A percentile compares a stretch with the other conserved stretches of the same genome.
Evolutionary conservation across 805 yeast species (phyloP).

Genomic region (Wickerhamomyces queroliae): DNA sequence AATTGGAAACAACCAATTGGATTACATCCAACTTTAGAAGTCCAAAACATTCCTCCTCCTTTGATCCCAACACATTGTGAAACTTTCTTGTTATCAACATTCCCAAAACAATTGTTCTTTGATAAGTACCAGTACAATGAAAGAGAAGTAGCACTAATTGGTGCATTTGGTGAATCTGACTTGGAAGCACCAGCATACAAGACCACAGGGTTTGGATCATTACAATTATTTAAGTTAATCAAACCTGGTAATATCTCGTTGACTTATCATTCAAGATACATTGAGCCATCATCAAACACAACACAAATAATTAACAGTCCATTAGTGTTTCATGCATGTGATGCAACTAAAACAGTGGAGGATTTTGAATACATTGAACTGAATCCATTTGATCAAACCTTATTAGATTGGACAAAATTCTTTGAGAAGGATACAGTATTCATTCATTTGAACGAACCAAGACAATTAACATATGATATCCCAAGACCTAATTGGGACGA

Average conservation of each 20-base stretch:
- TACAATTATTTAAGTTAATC: conserved; percentile 33
- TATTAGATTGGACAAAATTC: conserved; percentile 37
- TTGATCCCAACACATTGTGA: conserved; percentile 28
- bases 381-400: conserved; percentile 34
- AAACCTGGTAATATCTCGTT: conserved; percentile 26
- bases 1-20: conserved; percentile 27
- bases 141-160: conserved; percentile 26
- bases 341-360: conserved; percentile 21
- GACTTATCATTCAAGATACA: conserved; percentile 48
- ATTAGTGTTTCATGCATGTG: conserved; percentile 45
- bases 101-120: conserved; percentile 43
- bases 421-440: conserved; percentile 42
- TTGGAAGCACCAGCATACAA: conserved; percentile 51
- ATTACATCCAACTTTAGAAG: conserved; percentile 29
- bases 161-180: conserved; percentile 50
- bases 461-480: conserved; percentile 24
- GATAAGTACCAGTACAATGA: conserved; percentile 47
- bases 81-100: conserved; percentile 34
- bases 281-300: conserved; percentile 27
- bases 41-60: conserved; percentile 7
- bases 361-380: conserved; percentile 18
- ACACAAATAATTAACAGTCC: conserved; percentile 29
- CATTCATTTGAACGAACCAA: conserved; percentile 23
- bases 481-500: conserved; percentile 35
- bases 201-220: conserved; percentile 39